Evolutionary conservation across 805 yeast genomes (phyloP), one percentile per base, ranked within the genome.

Genomic region (Yarrowia osloensis): DNA sequence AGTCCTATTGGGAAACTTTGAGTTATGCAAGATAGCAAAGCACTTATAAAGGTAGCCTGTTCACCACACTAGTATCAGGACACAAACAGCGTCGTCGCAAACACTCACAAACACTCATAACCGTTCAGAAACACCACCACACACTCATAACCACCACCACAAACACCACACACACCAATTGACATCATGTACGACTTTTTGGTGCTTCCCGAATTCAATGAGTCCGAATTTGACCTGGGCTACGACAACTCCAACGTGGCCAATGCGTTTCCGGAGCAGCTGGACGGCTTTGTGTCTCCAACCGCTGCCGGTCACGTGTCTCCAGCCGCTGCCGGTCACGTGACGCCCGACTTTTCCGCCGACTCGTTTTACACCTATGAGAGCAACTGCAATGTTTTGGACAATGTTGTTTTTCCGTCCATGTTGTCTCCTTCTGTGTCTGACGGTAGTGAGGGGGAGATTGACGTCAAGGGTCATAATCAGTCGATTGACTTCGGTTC

Each of bases 1-100:
- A 54, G 61, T 54, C 44, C 40, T 49, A 40, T 40, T 57, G 63
- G 47, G 49, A 57, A 57, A 57, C 49, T 40, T 39, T 57, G 42
- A 29, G 35, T 39, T 39, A 55, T 55, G 62, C 62, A 57, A 57
- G 63, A 57, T 57, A 57, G 49, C 28, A n/a, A 28, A 28, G 47
- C 37, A 28, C 26, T 57, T 57, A 57, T 57, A 57, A 57, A 57
- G 49, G 47, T 37, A 39, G 49, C 13, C 21, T 19, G 9, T 33
- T 26, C 35, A 9, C 21, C 29, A 46, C 50, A 28, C n/a, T 2
- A 11, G 19, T n/a, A n/a, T n/a, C n/a, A n/a, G n/a, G n/a, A n/a
- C n/a, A n/a, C n/a, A n/a, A n/a, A n/a, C n/a, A n/a, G n/a, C n/a
- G n/a, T n/a, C n/a, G n/a, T n/a, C n/a, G n/a, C n/a, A n/a, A n/a